Conservation (phyloP, 2,329 filamentous ascomycete species). For the Celoporthe dispersa region DNA sequence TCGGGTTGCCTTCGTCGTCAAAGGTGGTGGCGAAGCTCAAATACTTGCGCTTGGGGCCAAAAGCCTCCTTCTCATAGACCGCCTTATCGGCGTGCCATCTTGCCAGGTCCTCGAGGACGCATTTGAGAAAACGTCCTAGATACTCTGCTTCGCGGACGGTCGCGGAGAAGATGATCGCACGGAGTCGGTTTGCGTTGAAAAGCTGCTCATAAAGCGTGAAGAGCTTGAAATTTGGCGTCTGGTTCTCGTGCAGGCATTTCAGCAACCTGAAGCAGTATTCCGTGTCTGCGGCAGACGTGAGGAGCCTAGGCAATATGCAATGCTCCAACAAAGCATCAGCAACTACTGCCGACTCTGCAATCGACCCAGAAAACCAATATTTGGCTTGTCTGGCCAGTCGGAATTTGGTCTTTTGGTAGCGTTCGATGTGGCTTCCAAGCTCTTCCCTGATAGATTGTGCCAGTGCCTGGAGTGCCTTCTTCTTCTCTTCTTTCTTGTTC, state of each 20-base stretch:
- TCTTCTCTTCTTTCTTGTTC: slow-evolving; percentile 70
- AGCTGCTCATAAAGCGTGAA: slow-evolving; percentile 82
- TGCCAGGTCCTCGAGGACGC: slow-evolving; percentile 78
- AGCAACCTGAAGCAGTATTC: slow-evolving; percentile 88
- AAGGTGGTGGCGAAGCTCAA: slow-evolving; percentile 80
- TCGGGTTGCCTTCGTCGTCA: slow-evolving; percentile 71
- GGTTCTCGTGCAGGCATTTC: slow-evolving; percentile 83
- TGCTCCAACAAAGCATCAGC: slow-evolving; percentile 83
- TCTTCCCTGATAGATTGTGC: slow-evolving; percentile 75
- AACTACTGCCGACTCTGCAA: slow-evolving; percentile 66
- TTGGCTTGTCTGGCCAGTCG: slow-evolving; percentile 77
- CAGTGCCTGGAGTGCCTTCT: slow-evolving; percentile 70
- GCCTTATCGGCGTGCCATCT: slow-evolving; percentile 81
- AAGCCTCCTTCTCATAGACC: slow-evolving; percentile 82
- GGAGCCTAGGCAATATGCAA: slow-evolving; percentile 86
- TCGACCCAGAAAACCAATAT: slow-evolving; percentile 74
- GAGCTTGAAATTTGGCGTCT: slow-evolving; percentile 84
- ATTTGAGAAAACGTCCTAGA: slow-evolving; percentile 86
- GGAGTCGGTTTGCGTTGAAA: slow-evolving; percentile 81
- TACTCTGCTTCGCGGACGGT: slow-evolving; percentile 91
- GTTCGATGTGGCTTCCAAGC: slow-evolving; percentile 69
- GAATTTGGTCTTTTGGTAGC: slow-evolving; percentile 68
- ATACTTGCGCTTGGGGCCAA: slow-evolving; percentile 60
- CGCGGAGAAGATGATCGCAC: slow-evolving; percentile 83
- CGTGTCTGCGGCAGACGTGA: slow-evolving; percentile 83